Percentiles rank a stretch among this genome's conserved stretches.
These are phyloP conservation scores for Wickerhamomyces rabaulensis DNA, from an alignment of 805 yeast genomes.

Conservation along the genomic window DNA sequence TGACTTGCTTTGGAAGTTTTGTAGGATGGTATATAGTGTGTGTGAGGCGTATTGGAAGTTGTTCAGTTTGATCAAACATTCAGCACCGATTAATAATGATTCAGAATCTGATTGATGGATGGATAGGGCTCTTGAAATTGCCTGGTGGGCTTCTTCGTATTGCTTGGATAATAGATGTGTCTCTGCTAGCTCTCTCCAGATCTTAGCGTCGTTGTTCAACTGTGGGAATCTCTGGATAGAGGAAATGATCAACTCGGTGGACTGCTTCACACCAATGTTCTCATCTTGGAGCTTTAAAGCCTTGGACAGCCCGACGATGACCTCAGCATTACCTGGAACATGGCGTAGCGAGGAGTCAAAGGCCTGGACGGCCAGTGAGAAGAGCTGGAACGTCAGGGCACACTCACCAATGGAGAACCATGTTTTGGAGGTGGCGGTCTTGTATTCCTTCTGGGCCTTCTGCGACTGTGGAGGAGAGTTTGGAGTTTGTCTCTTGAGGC, in stretches of 20 bases:
- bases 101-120: constrained; percentile 37
- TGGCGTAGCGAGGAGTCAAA: constrained; percentile 20
- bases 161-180: constrained; percentile 43
- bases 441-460: constrained; percentile 7
- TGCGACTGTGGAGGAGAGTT: constrained; percentile 1
- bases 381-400: constrained; percentile 16
- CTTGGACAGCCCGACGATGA: constrained; percentile 13
- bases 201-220: constrained; percentile 31
- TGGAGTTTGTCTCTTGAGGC: constrained; percentile 14
- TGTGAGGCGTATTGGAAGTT: constrained; percentile 42
- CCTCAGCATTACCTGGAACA: constrained; percentile 19
- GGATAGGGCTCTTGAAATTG: constrained; percentile 38
- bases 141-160: constrained; percentile 47
- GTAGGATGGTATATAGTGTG: constrained; percentile 40
- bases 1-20: constrained; percentile 27
- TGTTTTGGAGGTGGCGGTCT: constrained; percentile 13
- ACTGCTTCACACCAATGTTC: constrained; percentile 10
- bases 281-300: constrained; percentile 14
- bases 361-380: constrained; percentile 16
- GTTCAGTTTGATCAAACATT: constrained; percentile 39
- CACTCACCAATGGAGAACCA: constrained; percentile 22
- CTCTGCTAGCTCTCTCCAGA: constrained; percentile 48
- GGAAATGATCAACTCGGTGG: constrained; percentile 15
- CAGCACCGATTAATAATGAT: constrained; percentile 45
- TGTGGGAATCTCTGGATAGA: constrained; percentile 28